Conservation (phyloP, 192 early-diverging fungal genomes). For the Coemansia sp. region DNA sequence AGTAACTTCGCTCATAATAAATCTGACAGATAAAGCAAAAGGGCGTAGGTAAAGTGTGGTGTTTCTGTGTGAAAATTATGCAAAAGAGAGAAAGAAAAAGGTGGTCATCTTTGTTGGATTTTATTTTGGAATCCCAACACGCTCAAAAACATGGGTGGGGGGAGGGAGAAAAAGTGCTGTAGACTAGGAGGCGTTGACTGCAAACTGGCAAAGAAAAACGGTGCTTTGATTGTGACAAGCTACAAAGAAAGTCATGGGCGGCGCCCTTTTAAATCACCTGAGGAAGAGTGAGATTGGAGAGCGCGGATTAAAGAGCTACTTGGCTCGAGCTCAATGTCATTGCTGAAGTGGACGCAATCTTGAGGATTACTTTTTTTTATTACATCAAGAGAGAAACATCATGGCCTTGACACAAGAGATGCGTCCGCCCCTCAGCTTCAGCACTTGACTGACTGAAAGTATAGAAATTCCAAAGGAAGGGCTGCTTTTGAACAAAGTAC, state of each 20-base stretch:
- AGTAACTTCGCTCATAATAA: not conserved
- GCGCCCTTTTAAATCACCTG: not conserved
- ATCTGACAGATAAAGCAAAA: not conserved
- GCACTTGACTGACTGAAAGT: not conserved
- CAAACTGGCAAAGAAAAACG: not conserved
- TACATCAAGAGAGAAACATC: not conserved
- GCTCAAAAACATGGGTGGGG: not conserved
- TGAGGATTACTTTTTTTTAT: not conserved
- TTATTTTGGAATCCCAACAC: not conserved
- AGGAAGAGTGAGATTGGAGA: not conserved
- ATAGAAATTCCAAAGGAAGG: no score
- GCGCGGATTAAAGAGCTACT: not conserved
- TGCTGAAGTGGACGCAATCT: not conserved
- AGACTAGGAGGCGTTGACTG: not conserved
- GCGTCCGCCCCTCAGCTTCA: not conserved
- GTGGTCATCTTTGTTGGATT: not conserved
- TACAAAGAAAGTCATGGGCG: not conserved
- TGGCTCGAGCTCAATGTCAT: not conserved
- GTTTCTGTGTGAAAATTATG: no score
- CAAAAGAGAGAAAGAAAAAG: not conserved
- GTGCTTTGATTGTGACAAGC: not conserved
- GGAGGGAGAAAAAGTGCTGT: not conserved
- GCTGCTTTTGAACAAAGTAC: no score
- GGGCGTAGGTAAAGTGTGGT: no score
- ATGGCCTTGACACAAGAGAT: not conserved